Evolutionary conservation across 208 protist genomes (phyloP).

Genomic region (Crithidia mellificae): DNA sequence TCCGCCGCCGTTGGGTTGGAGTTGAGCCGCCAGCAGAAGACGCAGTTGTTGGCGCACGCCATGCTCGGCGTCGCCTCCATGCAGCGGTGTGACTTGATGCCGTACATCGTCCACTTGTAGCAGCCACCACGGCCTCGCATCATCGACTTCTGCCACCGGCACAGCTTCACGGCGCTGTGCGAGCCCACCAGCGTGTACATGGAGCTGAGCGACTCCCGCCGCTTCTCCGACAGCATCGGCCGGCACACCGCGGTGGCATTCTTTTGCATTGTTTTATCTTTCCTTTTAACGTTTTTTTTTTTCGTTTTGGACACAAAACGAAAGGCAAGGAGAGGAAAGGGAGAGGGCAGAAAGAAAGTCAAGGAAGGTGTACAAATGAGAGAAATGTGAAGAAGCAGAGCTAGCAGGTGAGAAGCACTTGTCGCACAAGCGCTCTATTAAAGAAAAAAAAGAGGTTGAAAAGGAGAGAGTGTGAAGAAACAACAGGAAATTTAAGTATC

Average conservation of each 20-base stretch:
- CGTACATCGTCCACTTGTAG: slow-evolving; percentile 98
- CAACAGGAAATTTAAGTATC: too few species aligned
- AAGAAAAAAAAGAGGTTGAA: too few species aligned
- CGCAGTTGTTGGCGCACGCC: slow-evolving; percentile 96
- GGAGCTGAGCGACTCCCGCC: slow-evolving; percentile 53
- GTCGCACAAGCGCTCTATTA: too few species aligned
- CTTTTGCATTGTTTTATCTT: slow-evolving; percentile 37
- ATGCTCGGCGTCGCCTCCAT: slow-evolving; percentile 97
- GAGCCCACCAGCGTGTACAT: slow-evolving; percentile 93
- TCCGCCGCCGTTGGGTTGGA: slow-evolving; percentile 91
- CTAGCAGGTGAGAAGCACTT: too few species aligned
- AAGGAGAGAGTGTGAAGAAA: too few species aligned
- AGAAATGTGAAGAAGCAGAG: too few species aligned
- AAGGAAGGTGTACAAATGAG: too few species aligned
- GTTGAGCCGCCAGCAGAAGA: slow-evolving; percentile 95
- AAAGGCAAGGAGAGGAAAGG: too few species aligned
- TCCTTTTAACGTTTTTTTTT: too few species aligned
- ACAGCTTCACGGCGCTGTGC: slow-evolving; percentile 97
- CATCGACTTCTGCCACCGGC: slow-evolving; percentile 97
- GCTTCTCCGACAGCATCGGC: slow-evolving; percentile 82
- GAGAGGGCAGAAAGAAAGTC: too few species aligned
- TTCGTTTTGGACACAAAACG: neutral
- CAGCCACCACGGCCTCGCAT: slow-evolving; percentile 95
- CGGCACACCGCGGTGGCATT: slow-evolving; percentile 27
- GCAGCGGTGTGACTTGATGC: slow-evolving; percentile 94